phyloP scores from a whole-genome alignment of 805 yeast genomes.

The Candida parachauliodes region DNA sequence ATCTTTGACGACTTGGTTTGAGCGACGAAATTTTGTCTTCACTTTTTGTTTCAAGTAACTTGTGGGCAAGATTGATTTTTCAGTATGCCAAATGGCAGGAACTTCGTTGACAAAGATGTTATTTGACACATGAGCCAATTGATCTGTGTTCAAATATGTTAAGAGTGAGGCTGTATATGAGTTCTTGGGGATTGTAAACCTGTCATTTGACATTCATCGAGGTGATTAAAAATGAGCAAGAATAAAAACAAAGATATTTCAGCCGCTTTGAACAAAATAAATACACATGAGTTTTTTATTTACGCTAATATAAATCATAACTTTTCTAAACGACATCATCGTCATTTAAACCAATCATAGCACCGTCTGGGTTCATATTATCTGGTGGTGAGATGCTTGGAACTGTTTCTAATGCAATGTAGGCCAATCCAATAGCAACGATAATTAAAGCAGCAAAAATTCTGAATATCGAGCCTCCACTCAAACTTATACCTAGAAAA shows the following conservation, averaged over 20 bases:
- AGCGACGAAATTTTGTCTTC: slow-evolving; percentile 4
- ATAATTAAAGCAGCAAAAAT: slow-evolving; percentile 55
- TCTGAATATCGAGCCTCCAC: slow-evolving; percentile 54
- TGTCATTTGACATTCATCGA: slow-evolving; percentile 9
- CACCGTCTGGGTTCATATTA: slow-evolving; percentile 59
- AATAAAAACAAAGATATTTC: not conserved
- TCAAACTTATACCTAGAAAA: slow-evolving; percentile 33
- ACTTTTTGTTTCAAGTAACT: slow-evolving; percentile 7
- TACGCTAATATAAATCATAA: not conserved
- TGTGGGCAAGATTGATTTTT: slow-evolving; percentile 4
- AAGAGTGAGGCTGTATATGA: slow-evolving; percentile 9
- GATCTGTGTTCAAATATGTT: slow-evolving; percentile 1
- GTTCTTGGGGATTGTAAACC: slow-evolving; percentile 6
- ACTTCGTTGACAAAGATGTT: slow-evolving; percentile 5
- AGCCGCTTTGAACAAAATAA: slow-evolving; percentile 3
- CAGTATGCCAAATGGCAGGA: slow-evolving; percentile 9
- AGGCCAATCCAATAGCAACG: slow-evolving; percentile 58
- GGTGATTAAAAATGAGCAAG: not conserved
- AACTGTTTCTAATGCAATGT: slow-evolving; percentile 60
- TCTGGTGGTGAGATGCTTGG: slow-evolving; percentile 78
- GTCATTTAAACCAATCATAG: slow-evolving; percentile 34
- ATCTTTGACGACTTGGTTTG: slow-evolving; percentile 5
- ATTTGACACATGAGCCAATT: slow-evolving; percentile 1
- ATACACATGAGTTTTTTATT: not conserved
- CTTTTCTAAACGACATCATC: slow-evolving; percentile 28